Evolutionary conservation across 257 asterid species (phyloP).

Genomic region (Nicotiana otophora): DNA sequence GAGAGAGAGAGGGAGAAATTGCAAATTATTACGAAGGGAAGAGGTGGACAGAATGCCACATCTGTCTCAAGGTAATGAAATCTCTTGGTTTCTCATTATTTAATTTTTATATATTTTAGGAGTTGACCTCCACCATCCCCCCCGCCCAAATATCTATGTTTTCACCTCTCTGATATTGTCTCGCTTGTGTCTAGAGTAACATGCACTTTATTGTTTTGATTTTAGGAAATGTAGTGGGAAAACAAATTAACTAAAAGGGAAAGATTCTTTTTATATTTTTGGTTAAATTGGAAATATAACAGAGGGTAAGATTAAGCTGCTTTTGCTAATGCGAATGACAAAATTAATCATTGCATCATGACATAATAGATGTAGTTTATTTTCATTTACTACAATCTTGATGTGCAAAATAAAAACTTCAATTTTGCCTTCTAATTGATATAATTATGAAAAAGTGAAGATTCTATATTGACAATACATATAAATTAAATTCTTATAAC

Average conservation of each 20-base stretch:
- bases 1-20: neutral
- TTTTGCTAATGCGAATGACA: neutral
- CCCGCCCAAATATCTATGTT: neutral
- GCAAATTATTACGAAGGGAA: neutral
- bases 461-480: too few species aligned
- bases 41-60: constrained; percentile 10
- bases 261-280: neutral
- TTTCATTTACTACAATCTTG: neutral
- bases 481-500: too few species aligned
- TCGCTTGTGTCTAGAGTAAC: constrained; percentile 3
- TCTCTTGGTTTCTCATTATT: neutral
- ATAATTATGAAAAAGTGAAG: neutral
- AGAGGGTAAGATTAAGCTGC: neutral
- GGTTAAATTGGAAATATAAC: neutral
- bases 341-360: neutral
- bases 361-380: neutral
- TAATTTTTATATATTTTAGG: neutral
- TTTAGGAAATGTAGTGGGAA: neutral
- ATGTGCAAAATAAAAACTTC: neutral
- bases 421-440: neutral
- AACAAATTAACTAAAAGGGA: neutral
- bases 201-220: neutral
- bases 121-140: neutral
- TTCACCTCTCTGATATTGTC: constrained; percentile 10
- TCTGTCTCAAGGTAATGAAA: neutral